Evolutionary conservation across 768 basidiomycete genomes (phyloP).

Genomic region (Fomitopsis serialis): DNA sequence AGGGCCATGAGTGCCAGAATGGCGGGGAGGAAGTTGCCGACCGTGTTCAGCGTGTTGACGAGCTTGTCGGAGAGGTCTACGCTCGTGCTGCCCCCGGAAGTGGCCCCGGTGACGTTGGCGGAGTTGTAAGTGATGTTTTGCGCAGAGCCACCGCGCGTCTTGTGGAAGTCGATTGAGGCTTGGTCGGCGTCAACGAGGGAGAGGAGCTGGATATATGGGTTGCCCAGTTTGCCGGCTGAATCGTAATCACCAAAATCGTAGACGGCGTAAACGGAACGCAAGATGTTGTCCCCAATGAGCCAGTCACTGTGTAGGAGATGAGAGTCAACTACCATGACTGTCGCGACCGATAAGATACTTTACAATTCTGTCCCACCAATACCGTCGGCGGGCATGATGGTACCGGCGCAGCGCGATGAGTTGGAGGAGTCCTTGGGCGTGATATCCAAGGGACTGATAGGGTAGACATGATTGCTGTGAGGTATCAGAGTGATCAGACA

Average conservation of each 20-base stretch:
- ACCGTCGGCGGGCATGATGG: conserved; percentile 63
- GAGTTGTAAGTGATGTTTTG: conserved; percentile 66
- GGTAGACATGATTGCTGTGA: conserved; percentile 62
- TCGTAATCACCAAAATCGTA: conserved; percentile 85
- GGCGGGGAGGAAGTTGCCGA: conserved; percentile 63
- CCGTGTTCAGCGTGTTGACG: conserved; percentile 52
- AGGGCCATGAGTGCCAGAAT: conserved; percentile 73
- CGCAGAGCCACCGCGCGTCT: conserved; percentile 55
- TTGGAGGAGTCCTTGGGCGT: conserved; percentile 42
- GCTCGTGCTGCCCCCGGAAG: conserved; percentile 34
- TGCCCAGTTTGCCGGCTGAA: conserved; percentile 55
- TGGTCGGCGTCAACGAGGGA: conserved; percentile 62
- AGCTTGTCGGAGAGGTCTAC: conserved; percentile 56
- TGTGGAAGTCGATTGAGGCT: conserved; percentile 69
- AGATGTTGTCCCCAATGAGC: conserved; percentile 77
- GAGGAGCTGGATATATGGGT: conserved; percentile 75
- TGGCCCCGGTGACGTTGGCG: conserved; percentile 31
- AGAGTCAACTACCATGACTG: too few species aligned
- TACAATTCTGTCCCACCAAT: conserved; percentile 63
- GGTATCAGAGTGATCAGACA: background rate
- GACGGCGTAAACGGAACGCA: conserved; percentile 77
- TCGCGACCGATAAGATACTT: too few species aligned
- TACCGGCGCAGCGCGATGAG: conserved; percentile 57
- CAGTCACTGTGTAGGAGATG: conserved; percentile 52
- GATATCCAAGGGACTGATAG: conserved; percentile 77